These are phyloP conservation scores for Coniochaeta pulveracea DNA, from an alignment of 2,329 filamentous ascomycete species.

Conservation along the genomic window DNA sequence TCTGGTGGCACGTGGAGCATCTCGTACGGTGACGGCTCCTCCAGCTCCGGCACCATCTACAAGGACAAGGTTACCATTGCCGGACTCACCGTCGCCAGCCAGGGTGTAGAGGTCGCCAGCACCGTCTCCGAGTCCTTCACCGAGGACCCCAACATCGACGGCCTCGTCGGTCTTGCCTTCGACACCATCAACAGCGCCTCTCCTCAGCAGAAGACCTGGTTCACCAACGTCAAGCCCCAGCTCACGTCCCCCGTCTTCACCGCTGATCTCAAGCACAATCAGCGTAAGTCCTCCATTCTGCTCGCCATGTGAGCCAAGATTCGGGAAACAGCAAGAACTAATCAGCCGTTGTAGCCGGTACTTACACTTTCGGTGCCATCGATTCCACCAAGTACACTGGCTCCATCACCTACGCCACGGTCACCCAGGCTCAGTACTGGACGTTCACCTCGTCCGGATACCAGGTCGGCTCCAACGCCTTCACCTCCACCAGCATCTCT, in stretches of 20 bases:
- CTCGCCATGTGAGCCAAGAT: neutral
- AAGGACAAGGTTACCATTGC: slow-evolving; percentile 31
- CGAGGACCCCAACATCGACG: slow-evolving; percentile 25
- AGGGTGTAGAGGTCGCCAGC: slow-evolving; percentile 31
- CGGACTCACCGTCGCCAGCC: slow-evolving; percentile 25
- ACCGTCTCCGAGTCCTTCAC: slow-evolving; percentile 30
- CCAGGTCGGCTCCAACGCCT: slow-evolving; percentile 21
- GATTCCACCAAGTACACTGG: slow-evolving; percentile 47
- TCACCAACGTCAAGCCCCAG: slow-evolving; percentile 19
- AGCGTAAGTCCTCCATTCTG: slow-evolving; percentile 14
- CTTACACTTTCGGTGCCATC: slow-evolving; percentile 33
- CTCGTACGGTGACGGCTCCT: slow-evolving; percentile 30
- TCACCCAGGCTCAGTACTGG: slow-evolving; percentile 50
- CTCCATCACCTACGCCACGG: slow-evolving; percentile 42
- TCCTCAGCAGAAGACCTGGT: slow-evolving; percentile 31
- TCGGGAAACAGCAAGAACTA: neutral
- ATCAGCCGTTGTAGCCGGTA: slow-evolving; percentile 13
- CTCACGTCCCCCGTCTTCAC: slow-evolving; percentile 20
- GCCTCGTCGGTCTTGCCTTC: slow-evolving; percentile 33
- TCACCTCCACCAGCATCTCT: slow-evolving; percentile 19
- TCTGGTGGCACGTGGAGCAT: slow-evolving; percentile 27
- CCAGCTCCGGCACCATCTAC: slow-evolving; percentile 30
- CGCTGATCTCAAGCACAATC: slow-evolving; percentile 19
- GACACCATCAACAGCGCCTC: slow-evolving; percentile 31
- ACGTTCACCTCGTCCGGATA: slow-evolving; percentile 33